Percentiles rank a stretch among this genome's conserved stretches.
Conservation (phyloP, 192 early-diverging fungal species). For the Anaeromyces robustus region DNA sequence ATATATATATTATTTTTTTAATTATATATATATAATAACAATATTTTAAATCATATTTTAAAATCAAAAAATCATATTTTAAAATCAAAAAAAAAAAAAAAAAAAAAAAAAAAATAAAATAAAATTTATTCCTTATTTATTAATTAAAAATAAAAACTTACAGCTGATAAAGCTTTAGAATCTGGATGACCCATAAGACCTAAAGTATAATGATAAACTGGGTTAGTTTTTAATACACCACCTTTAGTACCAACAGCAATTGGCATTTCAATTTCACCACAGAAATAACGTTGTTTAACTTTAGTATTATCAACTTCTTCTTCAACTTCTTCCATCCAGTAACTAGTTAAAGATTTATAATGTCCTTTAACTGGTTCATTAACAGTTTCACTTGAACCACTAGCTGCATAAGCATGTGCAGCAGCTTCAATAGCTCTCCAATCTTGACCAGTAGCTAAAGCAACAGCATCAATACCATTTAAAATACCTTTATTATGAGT, state of each 20-base stretch:
- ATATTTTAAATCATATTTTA: background rate
- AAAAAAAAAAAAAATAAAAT: background rate
- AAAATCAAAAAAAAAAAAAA: too few relatives aligned
- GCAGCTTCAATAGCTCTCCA: constrained; percentile 63
- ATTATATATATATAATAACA: background rate
- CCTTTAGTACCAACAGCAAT: constrained; percentile 60
- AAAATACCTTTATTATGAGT: constrained; percentile 73
- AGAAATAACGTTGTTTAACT: constrained; percentile 15
- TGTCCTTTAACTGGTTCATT: constrained; percentile 6
- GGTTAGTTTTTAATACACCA: constrained; percentile 56
- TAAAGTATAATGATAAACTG: constrained; percentile 46
- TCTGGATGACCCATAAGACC: constrained; percentile 47
- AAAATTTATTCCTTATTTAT: too few relatives aligned
- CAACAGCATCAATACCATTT: constrained; percentile 68
- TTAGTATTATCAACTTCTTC: constrained; percentile 11
- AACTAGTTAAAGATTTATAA: constrained; percentile 52
- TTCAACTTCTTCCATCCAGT: constrained; percentile 47
- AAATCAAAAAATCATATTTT: background rate
- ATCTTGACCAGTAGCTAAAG: constrained; percentile 58
- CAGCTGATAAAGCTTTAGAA: constrained; percentile 42
- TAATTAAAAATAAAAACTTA: constrained; percentile 2
- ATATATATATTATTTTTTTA: too few relatives aligned
- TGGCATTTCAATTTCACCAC: constrained; percentile 51
- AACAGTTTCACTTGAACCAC: constrained; percentile 1
- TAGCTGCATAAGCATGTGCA: constrained; percentile 48